Conservation (phyloP, 176 grass and related monocot species). For the Triticum turgidum region DNA sequence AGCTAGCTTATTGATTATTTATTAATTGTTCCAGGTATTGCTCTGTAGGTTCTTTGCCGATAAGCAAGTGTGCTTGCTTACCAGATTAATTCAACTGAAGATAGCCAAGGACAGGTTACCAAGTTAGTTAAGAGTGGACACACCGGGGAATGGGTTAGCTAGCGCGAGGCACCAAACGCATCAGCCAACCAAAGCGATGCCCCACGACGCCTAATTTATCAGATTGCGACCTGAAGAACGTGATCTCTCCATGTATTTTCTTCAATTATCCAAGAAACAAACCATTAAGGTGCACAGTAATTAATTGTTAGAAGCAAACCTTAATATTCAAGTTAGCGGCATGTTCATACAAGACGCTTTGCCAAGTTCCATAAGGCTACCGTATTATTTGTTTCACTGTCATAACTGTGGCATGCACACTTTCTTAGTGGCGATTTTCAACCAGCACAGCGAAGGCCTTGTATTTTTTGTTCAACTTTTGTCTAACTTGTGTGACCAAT, state of each 20-base stretch:
- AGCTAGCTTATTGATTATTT: not conserved
- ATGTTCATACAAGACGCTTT: no score
- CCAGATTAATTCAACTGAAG: not conserved
- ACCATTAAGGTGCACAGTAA: not conserved
- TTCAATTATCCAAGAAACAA: not conserved
- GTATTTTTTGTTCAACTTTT: no score
- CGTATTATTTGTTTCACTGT: no score
- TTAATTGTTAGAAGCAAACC: no score
- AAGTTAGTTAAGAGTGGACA: constrained; percentile 16
- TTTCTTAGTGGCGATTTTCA: no score
- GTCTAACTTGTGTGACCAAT: no score
- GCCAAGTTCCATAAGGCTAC: no score
- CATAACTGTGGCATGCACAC: no score
- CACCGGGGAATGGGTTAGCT: not conserved
- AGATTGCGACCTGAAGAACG: not conserved
- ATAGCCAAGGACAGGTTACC: constrained; percentile 8
- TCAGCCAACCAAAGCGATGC: constrained; percentile 20
- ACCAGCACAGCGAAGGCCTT: no score
- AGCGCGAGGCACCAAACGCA: constrained; percentile 1
- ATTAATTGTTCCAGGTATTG: not conserved
- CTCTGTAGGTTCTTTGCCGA: not conserved
- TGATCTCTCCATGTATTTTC: not conserved
- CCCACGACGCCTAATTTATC: not conserved
- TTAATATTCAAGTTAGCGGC: no score
- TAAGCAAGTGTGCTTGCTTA: not conserved